A percentile compares a stretch with the other conserved stretches of the same genome.
Conservation (phyloP, 1,284 basidiomycete genomes). For the Ceratobasidium sp. region DNA sequence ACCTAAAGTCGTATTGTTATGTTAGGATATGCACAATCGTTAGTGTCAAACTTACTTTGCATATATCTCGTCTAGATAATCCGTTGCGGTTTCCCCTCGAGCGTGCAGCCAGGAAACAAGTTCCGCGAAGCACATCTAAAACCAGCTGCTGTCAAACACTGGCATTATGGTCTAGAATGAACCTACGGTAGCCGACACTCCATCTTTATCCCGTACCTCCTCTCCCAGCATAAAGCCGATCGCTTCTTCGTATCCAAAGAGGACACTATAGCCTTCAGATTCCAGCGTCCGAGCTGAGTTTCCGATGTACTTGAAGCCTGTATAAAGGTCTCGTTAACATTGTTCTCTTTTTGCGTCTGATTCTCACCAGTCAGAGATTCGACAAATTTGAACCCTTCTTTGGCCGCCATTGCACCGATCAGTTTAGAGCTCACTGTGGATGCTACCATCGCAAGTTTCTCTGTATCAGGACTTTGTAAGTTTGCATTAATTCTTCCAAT, state of each 20-base stretch:
- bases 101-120: constrained; percentile 60
- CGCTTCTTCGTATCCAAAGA: constrained; percentile 87
- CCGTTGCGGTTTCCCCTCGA: constrained; percentile 61
- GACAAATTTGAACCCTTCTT: constrained; percentile 79
- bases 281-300: constrained; percentile 75
- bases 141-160: background rate
- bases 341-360: background rate
- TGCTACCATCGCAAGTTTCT: constrained; percentile 79
- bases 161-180: background rate
- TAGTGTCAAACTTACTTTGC: constrained; percentile 55
- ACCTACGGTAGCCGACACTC: constrained; percentile 75
- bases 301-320: constrained; percentile 86
- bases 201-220: constrained; percentile 83
- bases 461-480: constrained; percentile 47
- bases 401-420: constrained; percentile 74
- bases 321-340: background rate
- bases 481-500: background rate
- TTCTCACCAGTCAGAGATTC: constrained; percentile 80
- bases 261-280: constrained; percentile 70
- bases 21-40: background rate
- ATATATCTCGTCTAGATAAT: constrained; percentile 71
- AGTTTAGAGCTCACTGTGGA: constrained; percentile 90
- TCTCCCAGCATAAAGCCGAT: constrained; percentile 86
- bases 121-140: constrained; percentile 70
- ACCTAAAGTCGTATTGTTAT: constrained; percentile 48